phyloP scores from a whole-genome alignment of 1,139 yeast species.

The Kodamaea sp. region DNA sequence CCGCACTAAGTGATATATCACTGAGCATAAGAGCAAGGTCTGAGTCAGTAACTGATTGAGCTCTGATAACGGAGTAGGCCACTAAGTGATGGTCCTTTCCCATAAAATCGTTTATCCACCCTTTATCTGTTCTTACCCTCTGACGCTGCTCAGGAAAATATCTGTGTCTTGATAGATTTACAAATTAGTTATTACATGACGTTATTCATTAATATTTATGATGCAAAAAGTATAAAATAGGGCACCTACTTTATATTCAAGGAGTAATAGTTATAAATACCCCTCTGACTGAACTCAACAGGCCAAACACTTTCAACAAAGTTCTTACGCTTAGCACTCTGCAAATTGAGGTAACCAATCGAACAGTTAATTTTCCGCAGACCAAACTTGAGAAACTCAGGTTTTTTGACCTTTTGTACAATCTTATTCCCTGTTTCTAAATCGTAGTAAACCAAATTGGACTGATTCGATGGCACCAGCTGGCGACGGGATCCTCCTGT shows the following conservation, averaged over 20 bases:
- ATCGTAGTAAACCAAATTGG: slow-evolving; percentile 53
- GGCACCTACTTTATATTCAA: slow-evolving; percentile 34
- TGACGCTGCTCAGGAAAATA: no score
- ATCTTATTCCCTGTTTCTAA: slow-evolving; percentile 64
- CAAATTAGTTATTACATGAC: no score
- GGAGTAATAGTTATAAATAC: slow-evolving; percentile 70
- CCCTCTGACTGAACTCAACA: slow-evolving; percentile 59
- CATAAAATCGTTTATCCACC: no score
- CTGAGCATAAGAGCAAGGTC: no score
- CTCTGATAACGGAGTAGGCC: no score
- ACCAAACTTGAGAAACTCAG: slow-evolving; percentile 59
- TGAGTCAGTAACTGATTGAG: no score
- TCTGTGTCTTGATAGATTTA: no score
- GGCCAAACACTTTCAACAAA: slow-evolving; percentile 58
- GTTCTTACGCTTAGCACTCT: slow-evolving; percentile 31
- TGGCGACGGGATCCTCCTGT: slow-evolving; percentile 3
- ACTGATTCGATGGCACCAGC: slow-evolving; percentile 7
- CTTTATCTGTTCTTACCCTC: no score
- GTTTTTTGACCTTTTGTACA: slow-evolving; percentile 51
- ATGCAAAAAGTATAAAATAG: no score
- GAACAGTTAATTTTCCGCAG: slow-evolving; percentile 60
- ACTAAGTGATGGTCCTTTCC: no score
- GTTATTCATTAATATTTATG: no score
- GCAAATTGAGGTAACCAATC: slow-evolving; percentile 46
- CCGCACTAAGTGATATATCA: no score